Evolutionary conservation across 495 filamentous ascomycete species (phyloP), one percentile per base, ranked within the genome.

Genomic region (Friedmanniomyces endolithicus): DNA sequence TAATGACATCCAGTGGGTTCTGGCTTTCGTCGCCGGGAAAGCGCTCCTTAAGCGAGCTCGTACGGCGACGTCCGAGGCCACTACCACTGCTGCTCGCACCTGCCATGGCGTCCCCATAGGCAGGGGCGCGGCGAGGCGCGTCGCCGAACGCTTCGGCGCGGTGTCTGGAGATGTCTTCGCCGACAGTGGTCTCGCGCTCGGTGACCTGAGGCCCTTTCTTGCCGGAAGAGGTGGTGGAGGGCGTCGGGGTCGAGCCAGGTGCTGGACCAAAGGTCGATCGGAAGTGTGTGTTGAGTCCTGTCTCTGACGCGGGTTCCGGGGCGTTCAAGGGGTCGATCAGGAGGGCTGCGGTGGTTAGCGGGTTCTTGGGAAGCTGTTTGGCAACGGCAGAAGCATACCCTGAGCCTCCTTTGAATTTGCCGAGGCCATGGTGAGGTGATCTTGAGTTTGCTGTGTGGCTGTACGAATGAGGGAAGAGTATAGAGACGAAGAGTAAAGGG

Each of bases 21-120:
- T 79, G 72, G n/a, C 73, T 75, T 67, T 74, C 77, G 61, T 84
- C 82, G 49, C 76, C 78, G 0, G 79, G 74, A 59, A 69, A 83
- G 34, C 80, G 75, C 62, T 77, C 72, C 48, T 63, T 68, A 3
- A 85, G 70, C n/a, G 78, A 82, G 62, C 71, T 72, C 25, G 63
- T 59, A 27, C 78, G 72, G 12, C 65, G 64, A 25, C 67, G 71
- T 40, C 62, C 40, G 25, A 17, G 14, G 9, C 27, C 27, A 31
- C 9, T 31, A 9, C 27, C 27, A 20, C 11, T 22, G n/a, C 50
- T 20, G 40, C 37, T 33, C 8, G 19, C 24, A n/a, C 53, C 41
- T 12, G 55, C 20, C 16, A 34, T 48, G 31, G 51, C 45, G 12
- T 60, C 55, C 8, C 55, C 24, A 34, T 56, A 56, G 23, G 44